Base-by-base conservation (phyloP, 179 eudicot genomes). In the Spergularia azorica region DNA sequence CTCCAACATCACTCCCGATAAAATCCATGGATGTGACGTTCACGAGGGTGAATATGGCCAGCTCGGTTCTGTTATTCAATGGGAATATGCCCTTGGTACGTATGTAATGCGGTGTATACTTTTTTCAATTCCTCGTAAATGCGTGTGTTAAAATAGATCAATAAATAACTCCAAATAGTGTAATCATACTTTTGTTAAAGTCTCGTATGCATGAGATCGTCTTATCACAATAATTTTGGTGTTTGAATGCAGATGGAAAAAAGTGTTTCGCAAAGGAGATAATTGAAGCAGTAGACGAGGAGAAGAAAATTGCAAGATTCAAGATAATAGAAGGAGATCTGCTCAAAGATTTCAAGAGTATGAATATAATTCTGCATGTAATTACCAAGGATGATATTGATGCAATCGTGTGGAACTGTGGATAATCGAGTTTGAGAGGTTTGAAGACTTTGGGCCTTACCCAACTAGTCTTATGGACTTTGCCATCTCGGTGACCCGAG, bases 391-490 rank as follows among this genome's bases (percentile, higher is more conserved):
- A 50, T 71, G 74, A 71, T 2, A n/a, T 62, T 62, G 56, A 50
- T 18, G 69, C 58, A 9, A 55, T 74, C 3, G 14, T 2, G 9
- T 74, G 77, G 77, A 52, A 64, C n/a, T n/a, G 18, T 76, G 78
- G 78, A 5, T 9, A 2, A 8, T 65, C 11, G 78, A 65, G 8
- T 76, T 65, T 65, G 80, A 77, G 18, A 70, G 61, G 70, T 36
- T 61, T 71, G 63, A 70, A 0, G 74, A 69, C 16, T 9, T 43
- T 70, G 74, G 74, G 68, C 79, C 74, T 69, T 77, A 77, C 15
- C 79, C 79, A 1, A 58, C 20, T 60, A 58, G 21, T 48, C 16
- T 77, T 0, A 59, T 77, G 79, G 79, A 77, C 74, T 60, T 69
- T 14, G 0, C 13, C 1, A 59, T 77, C 12, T 26, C 10, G 0